A percentile compares a stretch with the other conserved stretches of the same genome.
Conservation (phyloP, 768 basidiomycete genomes). For the Pleurotus salmoneostramineus region DNA sequence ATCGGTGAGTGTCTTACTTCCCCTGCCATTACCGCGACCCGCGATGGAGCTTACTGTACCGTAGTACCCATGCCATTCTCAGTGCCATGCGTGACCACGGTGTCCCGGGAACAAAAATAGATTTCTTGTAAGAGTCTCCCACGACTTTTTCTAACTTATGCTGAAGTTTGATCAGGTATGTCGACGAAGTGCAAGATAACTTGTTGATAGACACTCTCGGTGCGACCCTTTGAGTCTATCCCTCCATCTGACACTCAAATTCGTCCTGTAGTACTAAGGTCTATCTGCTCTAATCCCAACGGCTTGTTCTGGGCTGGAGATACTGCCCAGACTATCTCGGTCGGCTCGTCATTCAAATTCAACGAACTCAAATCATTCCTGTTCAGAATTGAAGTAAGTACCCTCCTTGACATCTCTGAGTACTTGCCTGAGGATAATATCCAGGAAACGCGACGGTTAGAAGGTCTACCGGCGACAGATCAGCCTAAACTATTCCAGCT, state of each 20-base stretch:
- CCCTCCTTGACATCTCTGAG: neutral
- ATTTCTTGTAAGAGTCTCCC: slow-evolving; percentile 44
- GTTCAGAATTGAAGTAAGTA: slow-evolving; percentile 52
- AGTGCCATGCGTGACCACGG: slow-evolving; percentile 22
- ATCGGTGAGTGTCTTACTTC: slow-evolving; percentile 36
- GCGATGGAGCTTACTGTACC: neutral
- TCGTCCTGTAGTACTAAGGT: slow-evolving; percentile 46
- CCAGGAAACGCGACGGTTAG: slow-evolving; percentile 2
- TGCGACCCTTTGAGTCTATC: neutral
- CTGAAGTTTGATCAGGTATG: slow-evolving; percentile 40
- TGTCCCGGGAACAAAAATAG: slow-evolving; percentile 39
- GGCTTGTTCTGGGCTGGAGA: slow-evolving; percentile 81
- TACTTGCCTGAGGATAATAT: neutral
- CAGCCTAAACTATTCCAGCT: slow-evolving; percentile 47
- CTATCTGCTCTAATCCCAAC: slow-evolving; percentile 58
- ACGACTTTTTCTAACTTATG: neutral
- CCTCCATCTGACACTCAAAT: neutral
- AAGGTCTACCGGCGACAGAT: neutral
- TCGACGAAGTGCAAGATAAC: slow-evolving; percentile 75
- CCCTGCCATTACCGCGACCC: neutral
- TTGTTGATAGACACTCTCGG: slow-evolving; percentile 57
- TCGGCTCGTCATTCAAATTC: slow-evolving; percentile 70
- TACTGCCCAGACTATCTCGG: slow-evolving; percentile 74
- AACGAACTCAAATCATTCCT: slow-evolving; percentile 68
- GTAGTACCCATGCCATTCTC: slow-evolving; percentile 51